Conservation (phyloP, 768 basidiomycete species). For the Kondoa subrosea region DNA sequence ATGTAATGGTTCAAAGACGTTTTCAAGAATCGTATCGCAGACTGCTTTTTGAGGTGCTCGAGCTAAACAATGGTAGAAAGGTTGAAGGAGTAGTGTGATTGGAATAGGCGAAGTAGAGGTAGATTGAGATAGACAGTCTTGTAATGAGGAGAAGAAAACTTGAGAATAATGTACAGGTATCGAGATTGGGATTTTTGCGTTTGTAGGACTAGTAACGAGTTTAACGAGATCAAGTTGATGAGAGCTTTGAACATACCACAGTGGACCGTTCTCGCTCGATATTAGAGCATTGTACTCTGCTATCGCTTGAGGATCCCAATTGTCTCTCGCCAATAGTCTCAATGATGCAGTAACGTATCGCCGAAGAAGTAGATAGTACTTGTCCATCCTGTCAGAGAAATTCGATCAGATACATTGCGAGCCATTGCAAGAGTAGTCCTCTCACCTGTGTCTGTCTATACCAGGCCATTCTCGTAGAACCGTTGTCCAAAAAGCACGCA, state of each 20-base stretch:
- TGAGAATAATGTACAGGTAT: conserved; percentile 81
- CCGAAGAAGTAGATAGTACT: conserved; percentile 87
- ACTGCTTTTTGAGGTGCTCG: conserved; percentile 48
- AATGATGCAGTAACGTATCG: conserved; percentile 75
- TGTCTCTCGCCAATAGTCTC: conserved; percentile 53
- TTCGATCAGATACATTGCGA: not conserved
- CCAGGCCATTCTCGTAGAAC: conserved; percentile 85
- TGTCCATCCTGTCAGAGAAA: conserved; percentile 58
- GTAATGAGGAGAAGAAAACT: conserved; percentile 49
- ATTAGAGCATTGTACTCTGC: conserved; percentile 55
- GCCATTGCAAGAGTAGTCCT: conserved; percentile 1
- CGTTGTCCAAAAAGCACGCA: conserved; percentile 78
- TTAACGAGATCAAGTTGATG: too few relatives aligned
- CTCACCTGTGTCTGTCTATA: conserved; percentile 72
- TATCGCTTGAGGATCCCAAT: conserved; percentile 48
- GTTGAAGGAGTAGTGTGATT: conserved; percentile 44
- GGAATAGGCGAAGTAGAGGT: conserved; percentile 35
- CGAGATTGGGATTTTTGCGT: conserved; percentile 56
- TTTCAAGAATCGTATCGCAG: conserved; percentile 53
- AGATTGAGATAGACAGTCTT: not conserved
- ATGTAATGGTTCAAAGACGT: conserved; percentile 55
- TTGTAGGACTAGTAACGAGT: conserved; percentile 30
- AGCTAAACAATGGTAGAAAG: conserved; percentile 57
- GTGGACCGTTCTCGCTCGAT: conserved; percentile 48
- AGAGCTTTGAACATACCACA: too few relatives aligned